phyloP scores from a whole-genome alignment of 2,329 filamentous ascomycete genomes.

The Apiospora marii region DNA sequence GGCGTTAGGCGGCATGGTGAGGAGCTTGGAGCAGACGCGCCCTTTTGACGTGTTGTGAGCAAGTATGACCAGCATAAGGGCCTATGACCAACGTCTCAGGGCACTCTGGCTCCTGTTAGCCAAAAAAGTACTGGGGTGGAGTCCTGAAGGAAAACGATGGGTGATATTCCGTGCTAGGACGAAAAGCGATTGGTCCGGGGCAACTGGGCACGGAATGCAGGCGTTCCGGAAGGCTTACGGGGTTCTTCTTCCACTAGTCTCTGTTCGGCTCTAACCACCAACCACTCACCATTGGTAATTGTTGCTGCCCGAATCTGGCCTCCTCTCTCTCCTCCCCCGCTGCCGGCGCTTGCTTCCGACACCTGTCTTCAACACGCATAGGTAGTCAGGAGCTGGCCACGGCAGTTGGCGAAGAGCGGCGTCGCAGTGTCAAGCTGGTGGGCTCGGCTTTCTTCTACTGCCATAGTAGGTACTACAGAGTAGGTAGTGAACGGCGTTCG shows the following conservation, averaged over 20 bases:
- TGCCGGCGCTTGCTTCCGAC: conserved; percentile 5
- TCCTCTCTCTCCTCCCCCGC: not conserved
- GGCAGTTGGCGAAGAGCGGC: not conserved
- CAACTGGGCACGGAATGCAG: not conserved
- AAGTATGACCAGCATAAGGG: not conserved
- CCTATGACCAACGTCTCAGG: conserved; percentile 1
- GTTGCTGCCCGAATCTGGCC: not conserved
- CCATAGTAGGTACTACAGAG: not conserved
- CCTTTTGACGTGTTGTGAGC: not conserved
- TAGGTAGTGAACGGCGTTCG: not conserved
- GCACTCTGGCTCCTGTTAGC: not conserved
- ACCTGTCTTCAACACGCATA: not conserved
- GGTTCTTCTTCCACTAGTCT: conserved; percentile 12
- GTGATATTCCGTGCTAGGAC: not conserved
- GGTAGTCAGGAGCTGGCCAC: not conserved
- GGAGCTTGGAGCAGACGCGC: not conserved
- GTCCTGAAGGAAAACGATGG: not conserved
- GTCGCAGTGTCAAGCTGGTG: not conserved
- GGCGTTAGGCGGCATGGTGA: not conserved
- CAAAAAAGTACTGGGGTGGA: not conserved
- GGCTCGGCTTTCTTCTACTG: not conserved
- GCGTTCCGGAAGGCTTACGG: conserved; percentile 3
- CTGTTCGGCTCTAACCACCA: not conserved
- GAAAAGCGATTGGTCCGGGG: not conserved
- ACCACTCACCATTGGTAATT: not conserved